A percentile compares a stretch with the other conserved stretches of the same genome.
These are phyloP conservation scores for Pestalotiopsis sp. DNA, from an alignment of 2,329 filamentous ascomycete genomes.

Conservation along the genomic window DNA sequence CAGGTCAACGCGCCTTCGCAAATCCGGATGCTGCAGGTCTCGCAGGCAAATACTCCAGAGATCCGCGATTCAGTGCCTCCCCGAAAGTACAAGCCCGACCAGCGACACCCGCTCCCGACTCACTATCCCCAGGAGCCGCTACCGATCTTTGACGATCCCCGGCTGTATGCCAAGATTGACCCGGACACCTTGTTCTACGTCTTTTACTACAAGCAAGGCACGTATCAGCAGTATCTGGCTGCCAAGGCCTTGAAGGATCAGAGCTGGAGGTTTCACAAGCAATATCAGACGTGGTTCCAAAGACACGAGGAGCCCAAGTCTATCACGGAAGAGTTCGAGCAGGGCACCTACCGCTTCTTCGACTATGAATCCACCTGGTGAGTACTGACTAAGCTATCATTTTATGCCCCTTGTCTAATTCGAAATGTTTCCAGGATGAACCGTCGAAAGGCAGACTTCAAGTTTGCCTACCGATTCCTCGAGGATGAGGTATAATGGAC, in stretches of 20 bases:
- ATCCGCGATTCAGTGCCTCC: slow-evolving; percentile 79
- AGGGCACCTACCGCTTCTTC: slow-evolving; percentile 98
- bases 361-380: slow-evolving; percentile 99
- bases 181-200: slow-evolving; percentile 97
- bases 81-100: slow-evolving; percentile 81
- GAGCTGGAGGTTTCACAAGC: slow-evolving; percentile 99
- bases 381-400: slow-evolving; percentile 37
- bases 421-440: slow-evolving; percentile 77
- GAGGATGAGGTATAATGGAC: slow-evolving; percentile 77
- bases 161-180: slow-evolving; percentile 86
- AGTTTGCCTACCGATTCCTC: slow-evolving; percentile 96
- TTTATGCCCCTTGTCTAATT: slow-evolving; percentile 24
- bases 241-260: slow-evolving; percentile 98
- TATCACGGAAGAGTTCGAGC: slow-evolving; percentile 98
- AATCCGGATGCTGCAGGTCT: slow-evolving; percentile 74
- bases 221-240: slow-evolving; percentile 92
- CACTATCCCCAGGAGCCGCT: slow-evolving; percentile 95
- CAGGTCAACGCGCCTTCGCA: slow-evolving; percentile 66
- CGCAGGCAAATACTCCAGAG: slow-evolving; percentile 74
- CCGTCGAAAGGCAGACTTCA: slow-evolving; percentile 94
- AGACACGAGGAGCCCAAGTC: slow-evolving; percentile 97
- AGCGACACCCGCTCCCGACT: slow-evolving; percentile 72
- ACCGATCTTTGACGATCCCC: slow-evolving; percentile 86
- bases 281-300: slow-evolving; percentile 99
- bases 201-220: slow-evolving; percentile 98